A percentile compares a stretch with the other conserved stretches of the same genome.
phyloP scores from a whole-genome alignment of 2,329 filamentous ascomycete genomes.

The Cladosporium sp. region DNA sequence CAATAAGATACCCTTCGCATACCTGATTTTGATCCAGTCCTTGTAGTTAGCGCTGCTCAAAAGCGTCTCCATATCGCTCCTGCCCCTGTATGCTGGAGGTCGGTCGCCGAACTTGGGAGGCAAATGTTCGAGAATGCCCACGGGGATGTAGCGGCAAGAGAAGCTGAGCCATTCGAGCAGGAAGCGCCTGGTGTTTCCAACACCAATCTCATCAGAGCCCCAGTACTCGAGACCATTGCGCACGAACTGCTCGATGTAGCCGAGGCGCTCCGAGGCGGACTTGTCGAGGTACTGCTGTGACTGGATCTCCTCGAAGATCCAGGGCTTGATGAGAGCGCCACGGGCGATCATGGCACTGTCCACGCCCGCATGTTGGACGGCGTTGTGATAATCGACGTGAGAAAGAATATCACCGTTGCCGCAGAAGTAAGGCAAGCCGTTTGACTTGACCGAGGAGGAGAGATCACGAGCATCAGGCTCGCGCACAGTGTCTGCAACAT shows the following conservation, averaged over 20 bases:
- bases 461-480: constrained; percentile 76
- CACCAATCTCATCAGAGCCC: constrained; percentile 92
- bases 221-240: constrained; percentile 90
- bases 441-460: constrained; percentile 66
- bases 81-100: constrained; percentile 77
- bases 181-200: constrained; percentile 89
- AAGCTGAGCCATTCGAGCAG: constrained; percentile 96
- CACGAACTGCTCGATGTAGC: constrained; percentile 84
- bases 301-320: constrained; percentile 96
- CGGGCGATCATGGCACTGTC: constrained; percentile 98
- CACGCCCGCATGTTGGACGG: constrained; percentile 74
- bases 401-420: constrained; percentile 98
- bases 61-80: constrained; percentile 91
- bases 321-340: constrained; percentile 94
- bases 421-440: constrained; percentile 67
- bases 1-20: constrained; percentile 41
- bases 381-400: constrained; percentile 79
- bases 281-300: constrained; percentile 94
- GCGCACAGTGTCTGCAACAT: constrained; percentile 70
- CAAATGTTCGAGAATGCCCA: constrained; percentile 83
- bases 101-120: constrained; percentile 88
- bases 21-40: constrained; percentile 99
- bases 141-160: constrained; percentile 83
- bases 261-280: constrained; percentile 79
- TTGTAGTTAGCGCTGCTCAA: constrained; percentile 87